Evolutionary conservation across 331 rosid genomes (phyloP), one percentile per base, ranked within the genome.

Genomic region (Quercus lobata): DNA sequence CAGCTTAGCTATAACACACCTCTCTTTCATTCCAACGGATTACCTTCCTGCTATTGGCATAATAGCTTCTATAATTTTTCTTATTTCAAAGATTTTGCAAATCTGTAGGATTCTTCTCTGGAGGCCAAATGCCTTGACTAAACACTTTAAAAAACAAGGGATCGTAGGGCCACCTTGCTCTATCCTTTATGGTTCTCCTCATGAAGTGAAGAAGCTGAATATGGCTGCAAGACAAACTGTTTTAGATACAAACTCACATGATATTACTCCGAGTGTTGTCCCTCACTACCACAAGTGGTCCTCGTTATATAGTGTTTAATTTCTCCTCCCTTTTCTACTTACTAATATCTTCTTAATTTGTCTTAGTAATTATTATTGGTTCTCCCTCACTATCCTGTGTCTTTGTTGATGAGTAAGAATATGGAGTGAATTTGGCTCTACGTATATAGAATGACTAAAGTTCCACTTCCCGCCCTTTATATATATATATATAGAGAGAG

Each of bases 221-320:
- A 35, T 2, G 25, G 75, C 62, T 55, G 81, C 83, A 70, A 70
- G 63, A 54, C 21, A 44, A 41, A 65, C 3, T 22, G 52, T 63
- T 69, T 61, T 76, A 77, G 84, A 83, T 71, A 41, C 8, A 52
- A 55, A 77, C 68, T 77, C 85, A 30, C 44, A 77, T 34, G 75
- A 82, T 5, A 72, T 77, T 16, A 37, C 65, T 56, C 79, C 16
- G 5, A 82, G 72, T 66, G 72, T 82, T 29, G 66, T 78, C 66
- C 85, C 85, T 41, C 85, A 82, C 68, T 73, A 72, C 66, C 76
- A 77, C 57, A 77, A 29, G 56, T 82, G 85, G 85, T 82, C 85
- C 69, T 65, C 82, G 5, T 37, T 77, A 73, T 77, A 82, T 66
- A 82, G 85, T 82, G 0, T 49, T 49, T 49, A 49, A 71, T 54